phyloP scores from a whole-genome alignment of 108 stramenopile genomes.

The Skeletonema marinoi region DNA sequence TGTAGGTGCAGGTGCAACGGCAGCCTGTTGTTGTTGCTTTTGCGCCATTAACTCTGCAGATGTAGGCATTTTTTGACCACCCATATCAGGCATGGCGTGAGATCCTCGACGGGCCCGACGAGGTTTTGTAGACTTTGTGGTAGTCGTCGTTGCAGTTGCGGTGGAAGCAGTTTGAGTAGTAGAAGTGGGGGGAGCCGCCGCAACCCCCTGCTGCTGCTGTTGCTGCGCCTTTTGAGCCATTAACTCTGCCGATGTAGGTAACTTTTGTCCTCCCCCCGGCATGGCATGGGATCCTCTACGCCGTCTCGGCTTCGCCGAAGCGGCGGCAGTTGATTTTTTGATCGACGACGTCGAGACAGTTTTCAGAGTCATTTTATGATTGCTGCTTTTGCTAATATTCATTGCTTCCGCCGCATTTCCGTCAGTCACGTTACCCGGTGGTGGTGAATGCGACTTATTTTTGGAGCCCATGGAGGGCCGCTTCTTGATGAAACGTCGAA shows the following conservation, averaged over 20 bases:
- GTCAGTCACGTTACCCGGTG: not conserved
- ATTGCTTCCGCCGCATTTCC: not conserved
- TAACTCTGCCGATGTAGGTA: slow-evolving; percentile 1
- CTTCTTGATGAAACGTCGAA: slow-evolving; percentile 1
- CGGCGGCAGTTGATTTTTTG: not conserved
- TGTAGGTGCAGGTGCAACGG: not conserved
- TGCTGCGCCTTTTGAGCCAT: not conserved
- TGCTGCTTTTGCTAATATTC: not conserved
- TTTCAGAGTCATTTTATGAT: not conserved
- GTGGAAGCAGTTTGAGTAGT: not conserved
- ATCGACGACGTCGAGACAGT: not conserved
- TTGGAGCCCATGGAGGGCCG: not conserved
- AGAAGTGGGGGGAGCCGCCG: not conserved
- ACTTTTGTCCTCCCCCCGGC: not conserved
- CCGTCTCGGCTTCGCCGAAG: not conserved
- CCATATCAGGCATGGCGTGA: not conserved
- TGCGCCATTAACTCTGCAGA: not conserved
- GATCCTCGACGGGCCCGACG: not conserved
- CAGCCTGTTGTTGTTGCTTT: not conserved
- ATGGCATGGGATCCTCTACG: not conserved
- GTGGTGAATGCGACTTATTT: not conserved
- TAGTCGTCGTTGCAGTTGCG: not conserved
- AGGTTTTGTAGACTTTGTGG: not conserved
- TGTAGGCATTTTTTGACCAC: not conserved
- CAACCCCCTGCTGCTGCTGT: not conserved